A percentile compares a stretch with the other conserved stretches of the same genome.
phyloP scores from a whole-genome alignment of 108 stramenopile genomes.

The Hondaea fermentalgiana region DNA sequence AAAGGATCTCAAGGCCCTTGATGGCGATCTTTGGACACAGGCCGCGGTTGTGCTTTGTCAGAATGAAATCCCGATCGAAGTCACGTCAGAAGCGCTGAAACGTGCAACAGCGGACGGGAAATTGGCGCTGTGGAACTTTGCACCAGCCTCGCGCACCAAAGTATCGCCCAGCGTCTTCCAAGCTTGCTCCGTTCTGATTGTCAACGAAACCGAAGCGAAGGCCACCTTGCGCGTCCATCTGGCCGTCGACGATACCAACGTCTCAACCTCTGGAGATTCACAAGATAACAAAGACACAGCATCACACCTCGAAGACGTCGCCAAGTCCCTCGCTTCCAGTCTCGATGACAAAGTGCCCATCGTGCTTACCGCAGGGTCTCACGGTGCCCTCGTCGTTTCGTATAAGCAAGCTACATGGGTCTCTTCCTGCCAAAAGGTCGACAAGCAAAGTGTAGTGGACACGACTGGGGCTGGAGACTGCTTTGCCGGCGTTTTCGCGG shows the following conservation, averaged over 20 bases:
- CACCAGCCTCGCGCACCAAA: not conserved
- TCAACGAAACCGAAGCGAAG: not conserved
- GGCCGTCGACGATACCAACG: not conserved
- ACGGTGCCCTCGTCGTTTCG: not conserved
- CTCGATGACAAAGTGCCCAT: not conserved
- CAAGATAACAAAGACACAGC: too few species aligned
- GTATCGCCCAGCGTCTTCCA: not conserved
- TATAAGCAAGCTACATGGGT: not conserved
- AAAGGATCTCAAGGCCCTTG: not conserved
- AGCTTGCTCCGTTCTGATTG: not conserved
- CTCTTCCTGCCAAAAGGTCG: not conserved
- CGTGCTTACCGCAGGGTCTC: not conserved
- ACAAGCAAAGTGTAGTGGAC: not conserved
- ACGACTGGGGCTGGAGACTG: conserved; percentile 1
- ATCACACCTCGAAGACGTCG: not conserved
- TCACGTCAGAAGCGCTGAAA: not conserved
- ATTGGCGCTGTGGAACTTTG: not conserved
- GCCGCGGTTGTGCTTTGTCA: not conserved
- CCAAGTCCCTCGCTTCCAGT: not conserved
- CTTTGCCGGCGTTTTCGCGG: not conserved
- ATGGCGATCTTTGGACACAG: not conserved
- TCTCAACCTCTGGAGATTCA: not conserved
- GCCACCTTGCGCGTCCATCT: not conserved
- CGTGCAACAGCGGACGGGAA: not conserved
- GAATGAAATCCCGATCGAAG: not conserved